Conservation (phyloP, 495 filamentous ascomycete genomes). For the Daldinia loculata region DNA sequence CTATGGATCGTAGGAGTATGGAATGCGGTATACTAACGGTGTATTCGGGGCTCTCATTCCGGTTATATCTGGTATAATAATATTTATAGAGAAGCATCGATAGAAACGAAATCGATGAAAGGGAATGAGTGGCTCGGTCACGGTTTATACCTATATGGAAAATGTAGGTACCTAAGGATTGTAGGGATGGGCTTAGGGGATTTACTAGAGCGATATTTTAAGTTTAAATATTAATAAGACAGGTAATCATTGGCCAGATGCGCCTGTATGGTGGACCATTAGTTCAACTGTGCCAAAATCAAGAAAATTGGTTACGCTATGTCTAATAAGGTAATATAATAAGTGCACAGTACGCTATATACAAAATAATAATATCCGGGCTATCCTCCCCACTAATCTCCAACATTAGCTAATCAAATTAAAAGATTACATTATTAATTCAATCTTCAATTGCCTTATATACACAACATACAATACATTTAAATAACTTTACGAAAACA, state of each 20-base stretch:
- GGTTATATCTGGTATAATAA: neutral
- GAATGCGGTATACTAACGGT: neutral
- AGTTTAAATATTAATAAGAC: neutral
- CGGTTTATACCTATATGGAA: neutral
- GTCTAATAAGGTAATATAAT: no score
- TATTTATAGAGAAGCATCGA: slow-evolving; percentile 16
- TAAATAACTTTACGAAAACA: no score
- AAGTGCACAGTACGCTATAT: no score
- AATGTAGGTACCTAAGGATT: neutral
- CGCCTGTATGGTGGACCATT: no score
- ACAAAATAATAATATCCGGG: no score
- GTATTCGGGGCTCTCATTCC: slow-evolving; percentile 7
- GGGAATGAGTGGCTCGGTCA: neutral
- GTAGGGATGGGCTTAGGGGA: neutral
- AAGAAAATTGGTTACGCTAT: no score
- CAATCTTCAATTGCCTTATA: no score
- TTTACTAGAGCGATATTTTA: neutral
- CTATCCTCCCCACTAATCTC: no score
- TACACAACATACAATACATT: no score
- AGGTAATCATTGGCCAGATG: neutral
- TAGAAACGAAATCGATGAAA: slow-evolving; percentile 3
- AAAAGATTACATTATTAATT: no score
- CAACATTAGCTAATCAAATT: no score
- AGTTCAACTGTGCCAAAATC: no score
- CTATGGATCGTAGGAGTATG: neutral